Base-by-base conservation (phyloP, 1,139 yeast genomes). In the Diutina rugosa region DNA sequence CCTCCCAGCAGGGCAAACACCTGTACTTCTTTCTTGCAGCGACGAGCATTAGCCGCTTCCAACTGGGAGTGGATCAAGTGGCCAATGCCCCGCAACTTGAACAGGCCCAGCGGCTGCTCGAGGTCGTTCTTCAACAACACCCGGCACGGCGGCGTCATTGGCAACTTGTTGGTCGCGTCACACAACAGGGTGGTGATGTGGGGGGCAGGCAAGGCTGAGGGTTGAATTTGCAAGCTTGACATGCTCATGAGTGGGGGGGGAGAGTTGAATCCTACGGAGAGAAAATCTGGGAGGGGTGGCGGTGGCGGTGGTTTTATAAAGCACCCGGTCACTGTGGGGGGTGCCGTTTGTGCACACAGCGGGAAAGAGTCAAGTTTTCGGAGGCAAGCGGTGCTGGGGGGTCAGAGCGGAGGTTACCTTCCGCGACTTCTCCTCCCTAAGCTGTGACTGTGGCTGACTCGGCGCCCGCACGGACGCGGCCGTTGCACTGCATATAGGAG, bases 51-150 rank as follows among this genome's bases (percentile, higher is more conserved):
- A 12, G 53, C 53, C 1, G 26, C 53, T 18, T 49, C 53, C 5
- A 49, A 6, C n/a, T 18, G 26, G 6, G 30, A 6, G 41, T 49
- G 53, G n/a, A 74, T 64, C 58, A 72, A 62, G 55, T 71, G 64
- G 6, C 78, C 76, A 16, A 74, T 69, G 5, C 78, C 78, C 48
- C 77, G 63, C 32, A 74, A 64, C 61, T 73, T 73, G 63, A 74
- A 74, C 55, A 87, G 81, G 0, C 91, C 90, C 16, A 85, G 76
- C 3, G 91, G 90, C 63, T 86, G 93, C 45, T 81, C 74, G 60
- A 73, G 74, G 63, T 86, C 93, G 59, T 81, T 79, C 64, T 86
- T 86, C 59, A 85, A 70, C 44, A 74, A 62, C 4, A 71, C 62
- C 4, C 70, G 64, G 58, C 71, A 69, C 6, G 53, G 84, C 73